Base-by-base conservation (phyloP, 192 early-diverging fungal genomes). In the Coemansia sp. region DNA sequence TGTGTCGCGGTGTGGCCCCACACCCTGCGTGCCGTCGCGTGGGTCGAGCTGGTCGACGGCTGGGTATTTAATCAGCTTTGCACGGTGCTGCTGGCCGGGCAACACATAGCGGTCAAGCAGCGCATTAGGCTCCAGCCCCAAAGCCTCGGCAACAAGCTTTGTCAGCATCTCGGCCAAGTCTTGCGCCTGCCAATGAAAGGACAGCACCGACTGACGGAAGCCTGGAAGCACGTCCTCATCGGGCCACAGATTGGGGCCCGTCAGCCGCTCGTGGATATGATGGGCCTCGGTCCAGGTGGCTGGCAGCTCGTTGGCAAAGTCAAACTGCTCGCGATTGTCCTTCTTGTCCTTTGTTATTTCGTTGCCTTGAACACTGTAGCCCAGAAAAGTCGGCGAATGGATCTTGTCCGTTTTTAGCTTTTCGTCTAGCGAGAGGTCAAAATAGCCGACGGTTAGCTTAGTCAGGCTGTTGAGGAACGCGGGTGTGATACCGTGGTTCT, bases 241-340 rank as follows among this genome's bases (percentile, higher is more conserved):
- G 1, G 89, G 89, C 87, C 89, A 90, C 74, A 85, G 85, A 27
- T 88, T 88, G 24, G 89, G 87, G 0, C 89, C 86, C 4, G 79
- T 67, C 1, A 90, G 69, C 8, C 79, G 77, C 22, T 82, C 67
- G 62, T 88, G 73, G 19, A 74, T 66, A 4, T 84, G 86, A 11
- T 62, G 63, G 12, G 62, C 62, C 10, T 62, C 40, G 0, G 60
- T 29, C 63, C 79, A 65, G 19, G 47, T 54, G 10, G 57, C 37
- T 1, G 70, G 62, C 2, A 71, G 49, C 37, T 90, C 87, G 40
- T 77, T 77, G 59, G 79, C 87, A 49, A 86, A 81, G 58, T 90
- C 86, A 32, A 87, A 77, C 49, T 88, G 85, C 59, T 90, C 89
- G 63, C 66, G 74, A 46, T 77, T 65, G 51, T 64, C 85, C 3